Percentiles rank a stretch among this genome's conserved stretches.
Evolutionary conservation across 345 rosid genomes (phyloP).

Genomic region (Salix viminalis): DNA sequence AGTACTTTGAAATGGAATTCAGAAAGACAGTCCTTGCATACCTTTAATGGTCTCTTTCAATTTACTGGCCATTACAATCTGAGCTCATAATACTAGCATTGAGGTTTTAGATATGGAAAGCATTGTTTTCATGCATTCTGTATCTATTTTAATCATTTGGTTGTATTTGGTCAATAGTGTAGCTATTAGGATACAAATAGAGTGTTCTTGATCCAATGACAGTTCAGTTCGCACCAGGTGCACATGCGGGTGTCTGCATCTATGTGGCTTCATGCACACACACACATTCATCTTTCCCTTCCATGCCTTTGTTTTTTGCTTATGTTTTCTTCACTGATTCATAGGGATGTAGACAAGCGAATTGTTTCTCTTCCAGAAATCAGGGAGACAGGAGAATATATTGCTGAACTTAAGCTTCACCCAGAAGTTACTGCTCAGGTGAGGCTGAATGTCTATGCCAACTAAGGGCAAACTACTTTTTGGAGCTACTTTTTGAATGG

Average conservation of each 20-base stretch:
- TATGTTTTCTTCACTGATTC: neutral
- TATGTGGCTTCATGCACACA: neutral
- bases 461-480: conserved; percentile 34
- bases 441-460: conserved; percentile 71
- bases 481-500: conserved; percentile 5
- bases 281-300: neutral
- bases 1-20: neutral
- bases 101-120: neutral
- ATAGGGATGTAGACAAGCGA: conserved; percentile 86
- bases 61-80: neutral
- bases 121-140: neutral
- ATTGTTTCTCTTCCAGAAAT: conserved; percentile 77
- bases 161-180: neutral
- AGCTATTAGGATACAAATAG: neutral
- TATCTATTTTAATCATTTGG: neutral
- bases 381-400: conserved; percentile 84
- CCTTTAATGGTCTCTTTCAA: neutral
- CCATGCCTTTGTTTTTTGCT: neutral
- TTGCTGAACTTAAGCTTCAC: conserved; percentile 90
- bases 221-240: neutral
- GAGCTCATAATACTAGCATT: neutral
- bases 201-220: neutral
- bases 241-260: neutral
- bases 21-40: neutral
- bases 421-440: conserved; percentile 86